These are phyloP conservation scores for Malus fusca DNA, from an alignment of 306 rosid genomes.

Conservation along the genomic window DNA sequence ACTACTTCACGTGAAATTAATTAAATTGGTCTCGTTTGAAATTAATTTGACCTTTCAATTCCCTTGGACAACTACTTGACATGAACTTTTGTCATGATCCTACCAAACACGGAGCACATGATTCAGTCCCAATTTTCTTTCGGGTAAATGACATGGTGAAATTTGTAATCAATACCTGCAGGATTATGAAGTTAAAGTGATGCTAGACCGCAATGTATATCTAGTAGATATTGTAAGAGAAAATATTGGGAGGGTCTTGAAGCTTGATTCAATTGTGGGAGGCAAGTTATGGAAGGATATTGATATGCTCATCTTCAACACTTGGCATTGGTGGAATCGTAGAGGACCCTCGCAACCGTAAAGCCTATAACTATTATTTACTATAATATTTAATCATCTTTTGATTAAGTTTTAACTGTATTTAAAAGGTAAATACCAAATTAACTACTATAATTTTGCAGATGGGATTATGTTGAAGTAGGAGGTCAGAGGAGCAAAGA, in stretches of 20 bases:
- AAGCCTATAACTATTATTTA: background rate
- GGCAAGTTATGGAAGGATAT: slow-evolving; percentile 52
- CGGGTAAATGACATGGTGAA: background rate
- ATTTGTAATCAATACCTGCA: slow-evolving; percentile 4
- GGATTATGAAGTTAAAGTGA: slow-evolving; percentile 70
- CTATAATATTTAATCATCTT: background rate
- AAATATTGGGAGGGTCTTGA: slow-evolving; percentile 63
- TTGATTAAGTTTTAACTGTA: background rate
- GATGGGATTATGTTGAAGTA: slow-evolving; percentile 73
- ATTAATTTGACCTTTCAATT: background rate
- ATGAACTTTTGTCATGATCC: background rate
- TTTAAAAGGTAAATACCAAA: background rate
- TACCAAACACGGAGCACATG: background rate
- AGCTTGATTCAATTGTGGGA: slow-evolving; percentile 64
- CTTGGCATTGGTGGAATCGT: slow-evolving; percentile 99
- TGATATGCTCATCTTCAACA: slow-evolving; percentile 80
- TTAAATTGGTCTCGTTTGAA: background rate
- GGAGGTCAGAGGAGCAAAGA: slow-evolving; percentile 46
- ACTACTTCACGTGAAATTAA: too few species aligned
- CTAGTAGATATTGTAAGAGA: slow-evolving; percentile 67
- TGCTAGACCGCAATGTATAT: slow-evolving; percentile 75
- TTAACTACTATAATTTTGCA: slow-evolving; percentile 5
- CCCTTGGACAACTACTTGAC: background rate
- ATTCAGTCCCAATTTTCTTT: background rate
- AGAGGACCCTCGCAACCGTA: slow-evolving; percentile 97